Conservation (phyloP, 306 rosid species). For the Dalbergia oliveri region DNA sequence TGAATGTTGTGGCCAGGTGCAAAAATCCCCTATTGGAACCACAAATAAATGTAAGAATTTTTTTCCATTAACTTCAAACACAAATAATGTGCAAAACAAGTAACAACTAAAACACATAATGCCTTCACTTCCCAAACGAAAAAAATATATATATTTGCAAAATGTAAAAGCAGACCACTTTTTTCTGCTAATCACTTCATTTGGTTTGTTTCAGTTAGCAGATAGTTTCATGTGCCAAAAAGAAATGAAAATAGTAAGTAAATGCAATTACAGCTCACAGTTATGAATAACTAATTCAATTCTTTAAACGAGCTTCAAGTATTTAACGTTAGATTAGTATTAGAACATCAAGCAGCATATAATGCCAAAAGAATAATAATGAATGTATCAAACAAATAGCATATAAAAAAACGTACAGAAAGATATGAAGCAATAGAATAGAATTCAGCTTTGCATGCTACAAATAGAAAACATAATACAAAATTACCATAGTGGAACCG, state of each 20-base stretch:
- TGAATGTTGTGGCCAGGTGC: slow-evolving; percentile 48
- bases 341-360: slow-evolving; percentile 18
- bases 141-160: not conserved
- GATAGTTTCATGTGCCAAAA: too few relatives aligned
- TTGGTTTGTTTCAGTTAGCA: slow-evolving; percentile 27
- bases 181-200: slow-evolving; percentile 2
- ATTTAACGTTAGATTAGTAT: slow-evolving; percentile 26
- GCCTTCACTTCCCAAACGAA: not conserved
- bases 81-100: slow-evolving; percentile 36
- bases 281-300: slow-evolving; percentile 31
- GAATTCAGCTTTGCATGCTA: slow-evolving; percentile 38
- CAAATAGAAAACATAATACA: slow-evolving; percentile 44
- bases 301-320: slow-evolving; percentile 22
- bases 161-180: slow-evolving; percentile 4
- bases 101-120: slow-evolving; percentile 32
- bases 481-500: slow-evolving; percentile 30
- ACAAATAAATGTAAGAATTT: slow-evolving; percentile 46
- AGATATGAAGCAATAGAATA: slow-evolving; percentile 17
- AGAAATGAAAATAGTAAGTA: slow-evolving; percentile 25
- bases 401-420: not conserved
- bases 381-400: not conserved
- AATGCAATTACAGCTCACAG: slow-evolving; percentile 33
- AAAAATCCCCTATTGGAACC: slow-evolving; percentile 66
- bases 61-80: not conserved
- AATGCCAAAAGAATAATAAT: slow-evolving; percentile 22